Evolutionary conservation across 495 filamentous ascomycete genomes (phyloP), one percentile per base, ranked within the genome.

Genomic region (Xylaria grammica): DNA sequence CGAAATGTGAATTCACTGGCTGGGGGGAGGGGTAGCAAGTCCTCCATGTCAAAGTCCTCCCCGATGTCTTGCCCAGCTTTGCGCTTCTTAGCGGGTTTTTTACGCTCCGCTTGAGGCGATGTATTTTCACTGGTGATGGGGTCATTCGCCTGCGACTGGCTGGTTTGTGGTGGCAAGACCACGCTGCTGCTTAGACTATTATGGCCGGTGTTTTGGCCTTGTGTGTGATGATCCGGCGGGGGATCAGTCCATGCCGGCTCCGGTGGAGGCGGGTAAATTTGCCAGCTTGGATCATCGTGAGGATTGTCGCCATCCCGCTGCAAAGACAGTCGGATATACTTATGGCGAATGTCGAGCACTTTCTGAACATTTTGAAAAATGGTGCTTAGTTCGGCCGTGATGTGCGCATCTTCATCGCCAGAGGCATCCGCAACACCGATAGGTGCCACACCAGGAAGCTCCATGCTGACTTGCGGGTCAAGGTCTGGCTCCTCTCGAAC

Each of bases 21-120:
- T 10, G 76, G 82, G 2, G 95, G 92, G 8, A 96, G 73, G 10
- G 93, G 93, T 30, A 86, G 65, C 44, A 91, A 69, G 63, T 97
- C 91, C 1, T 86, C 82, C 71, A 98, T 84, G 68, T 92, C 83
- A 68, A 99, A 99, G 75, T 96, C 93, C 73, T 90, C 91, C 8
- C 95, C 95, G 67, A 97, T 92, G 66, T 97, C 86, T 65, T 95
- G 85, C 5, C 96, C 96, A 64, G 91, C 89, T 72, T 99, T 99
- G 60, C 95, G 85, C 67, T 79, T 89, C 73, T 81, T 87, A 0
- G 65, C 67, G 19, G 77, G 70, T 30, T 70, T 77, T 29, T 67
- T 76, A n/a, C 40, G 67, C 20, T 56, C 67, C 0, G 78, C 75
- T 24, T 58, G 53, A 7, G 29, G 26, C 15, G 56, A 48, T 11